Base-by-base conservation (phyloP, 2,329 filamentous ascomycete genomes). In the Trematosphaeria pertusa region DNA sequence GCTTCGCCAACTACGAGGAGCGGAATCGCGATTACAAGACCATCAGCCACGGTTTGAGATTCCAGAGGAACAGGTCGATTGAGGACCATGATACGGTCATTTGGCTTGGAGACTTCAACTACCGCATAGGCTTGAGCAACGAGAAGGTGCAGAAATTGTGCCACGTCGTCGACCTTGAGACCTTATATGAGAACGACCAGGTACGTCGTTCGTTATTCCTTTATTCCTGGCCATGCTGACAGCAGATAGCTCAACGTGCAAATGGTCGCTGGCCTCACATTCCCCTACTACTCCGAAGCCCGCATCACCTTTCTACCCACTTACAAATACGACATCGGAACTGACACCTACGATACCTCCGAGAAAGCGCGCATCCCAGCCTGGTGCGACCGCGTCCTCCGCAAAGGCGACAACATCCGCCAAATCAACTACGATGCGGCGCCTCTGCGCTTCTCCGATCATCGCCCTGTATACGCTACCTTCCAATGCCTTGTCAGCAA, bases 91-190 rank as follows among this genome's bases (percentile, higher is more conserved):
- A 88, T 56, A 87, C 89, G 17, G 87, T 97, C 26, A 87, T 74
- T 42, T 99, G 94, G 93, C 81, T 97, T 32, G 94, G 94, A 4
- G 94, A 99, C 71, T 99, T 99, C 78, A 99, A 99, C 68, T 99
- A 99, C 72, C 87, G 94, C 14, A 96, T 99, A 61, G 93, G 92
- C 1, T 79, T 97, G 46, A 82, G 81, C 34, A 85, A 90, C 55
- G 91, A 96, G 30, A 86, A 81, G 49, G 89, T 91, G 6, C 87
- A 89, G 56, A 82, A 86, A 22, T 76, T 96, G 8, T 84, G 96
- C 43, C 82, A 87, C 59, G 80, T 82, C 43, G 78, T 83, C 19
- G 87, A 97, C 62, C 78, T 96, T 9, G 88, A 87, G 45, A 86
- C 81, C 14, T 75, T 97, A 38, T 95, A 96, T 67, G 88, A 94